Evolutionary conservation across 805 yeast species (phyloP).

Genomic region (Tanozyma kutaoensis): DNA sequence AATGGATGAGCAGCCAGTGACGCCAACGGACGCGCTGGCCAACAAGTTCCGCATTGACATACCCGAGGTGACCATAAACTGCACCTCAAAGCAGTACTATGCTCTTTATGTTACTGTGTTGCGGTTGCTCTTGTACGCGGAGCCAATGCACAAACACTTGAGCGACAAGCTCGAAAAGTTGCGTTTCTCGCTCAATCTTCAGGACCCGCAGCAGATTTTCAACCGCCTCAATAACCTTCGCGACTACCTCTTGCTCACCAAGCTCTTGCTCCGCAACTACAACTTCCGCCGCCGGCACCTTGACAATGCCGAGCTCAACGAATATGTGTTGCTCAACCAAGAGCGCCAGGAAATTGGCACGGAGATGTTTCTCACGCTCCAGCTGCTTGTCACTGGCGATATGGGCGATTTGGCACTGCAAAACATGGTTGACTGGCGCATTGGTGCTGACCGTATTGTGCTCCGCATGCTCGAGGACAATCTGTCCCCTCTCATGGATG

Average conservation of each 20-base stretch:
- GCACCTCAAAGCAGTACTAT: constrained; percentile 65
- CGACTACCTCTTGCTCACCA: constrained; percentile 27
- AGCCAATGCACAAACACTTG: constrained; percentile 49
- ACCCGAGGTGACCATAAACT: constrained; percentile 52
- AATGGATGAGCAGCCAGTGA: background rate
- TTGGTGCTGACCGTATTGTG: constrained; percentile 25
- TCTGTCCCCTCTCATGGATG: constrained; percentile 22
- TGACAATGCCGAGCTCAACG: constrained; percentile 34
- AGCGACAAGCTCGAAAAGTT: constrained; percentile 52
- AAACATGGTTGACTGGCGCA: constrained; percentile 18
- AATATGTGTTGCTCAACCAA: constrained; percentile 22
- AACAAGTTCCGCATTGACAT: constrained; percentile 47
- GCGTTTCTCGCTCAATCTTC: constrained; percentile 57
- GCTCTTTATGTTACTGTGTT: constrained; percentile 49
- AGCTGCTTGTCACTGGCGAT: constrained; percentile 24
- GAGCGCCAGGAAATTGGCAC: constrained; percentile 18
- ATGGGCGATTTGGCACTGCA: constrained; percentile 5
- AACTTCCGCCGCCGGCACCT: constrained; percentile 33
- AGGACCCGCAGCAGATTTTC: constrained; percentile 38
- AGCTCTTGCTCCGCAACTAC: constrained; percentile 30
- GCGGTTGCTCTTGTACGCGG: constrained; percentile 57
- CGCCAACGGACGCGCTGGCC: constrained; percentile 1
- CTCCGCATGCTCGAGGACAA: constrained; percentile 29
- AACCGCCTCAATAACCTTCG: constrained; percentile 37
- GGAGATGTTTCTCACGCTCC: constrained; percentile 22